Base-by-base conservation (phyloP, 768 basidiomycete genomes). In the Lactarius deliciosus region DNA sequence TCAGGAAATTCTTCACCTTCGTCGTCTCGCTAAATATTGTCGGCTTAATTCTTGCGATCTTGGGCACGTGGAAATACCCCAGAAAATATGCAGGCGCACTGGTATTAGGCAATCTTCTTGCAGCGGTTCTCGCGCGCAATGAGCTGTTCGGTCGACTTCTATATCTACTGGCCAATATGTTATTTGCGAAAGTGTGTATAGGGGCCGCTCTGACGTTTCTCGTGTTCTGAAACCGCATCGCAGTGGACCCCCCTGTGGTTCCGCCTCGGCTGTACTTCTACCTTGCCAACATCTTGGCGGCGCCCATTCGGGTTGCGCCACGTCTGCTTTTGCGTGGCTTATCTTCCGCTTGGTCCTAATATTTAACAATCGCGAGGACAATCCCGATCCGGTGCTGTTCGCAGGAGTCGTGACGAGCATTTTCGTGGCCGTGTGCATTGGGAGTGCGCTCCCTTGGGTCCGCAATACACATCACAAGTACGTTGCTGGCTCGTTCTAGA, bases 391-490 rank as follows among this genome's bases (percentile, higher is more conserved):
- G 1, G 76, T 90, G 30, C 79, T 91, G 9, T 79, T 83, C 50
- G 82, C 87, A 69, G 89, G 89, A 32, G 78, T 88, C 40, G 71
- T 88, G 41, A 87, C 87, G 9, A 80, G 82, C 69, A 64, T 88
- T 9, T 76, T 81, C 4, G 80, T 91, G 50, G 78, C 85, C 65
- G 75, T 88, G 65, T 86, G 85, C 55, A 81, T 87, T 50, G 73
- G 83, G 54, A 85, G 88, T 53, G 90, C 89, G 15, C 82, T 91
- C 73, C 91, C 90, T 34, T 91, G 89, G 88, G 83, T 92, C 56
- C 82, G 91, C 69, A 91, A 91, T 71, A 85, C 84, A 13, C 88
- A 91, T 70, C 90, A 92, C 80, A 91, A 91, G 90, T 90, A 74
- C 72, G 84, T 76, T 67, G 56, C 28, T 16, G 45, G 18, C 1